Evolutionary conservation across 176 grass and related monocot genomes (phyloP), one percentile per base, ranked within the genome.

Genomic region (Aegilops bicornis): DNA sequence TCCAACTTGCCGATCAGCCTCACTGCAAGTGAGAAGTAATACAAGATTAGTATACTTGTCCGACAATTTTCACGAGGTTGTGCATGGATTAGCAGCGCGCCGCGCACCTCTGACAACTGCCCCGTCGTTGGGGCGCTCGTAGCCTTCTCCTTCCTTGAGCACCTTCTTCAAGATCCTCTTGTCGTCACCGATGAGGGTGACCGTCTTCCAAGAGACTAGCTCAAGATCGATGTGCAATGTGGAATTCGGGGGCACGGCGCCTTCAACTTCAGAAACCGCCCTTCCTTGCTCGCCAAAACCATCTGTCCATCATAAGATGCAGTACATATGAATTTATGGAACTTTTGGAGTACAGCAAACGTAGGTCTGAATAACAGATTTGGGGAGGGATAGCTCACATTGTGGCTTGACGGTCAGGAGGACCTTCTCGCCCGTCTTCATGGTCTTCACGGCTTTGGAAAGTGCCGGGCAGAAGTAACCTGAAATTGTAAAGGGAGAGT

Each of bases 131-230:
- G 97, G 97, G 6, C 69, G 80, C 11, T 98, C 97, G 83, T 93
- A 98, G 8, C 94, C 94, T 62, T 94, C 92, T 2, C 92, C 93
- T 86, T 98, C 93, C 82, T 89, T 91, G 6, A 98, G 86, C 13
- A 96, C 86, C 50, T 94, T 98, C 71, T 96, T 98, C 59, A 94
- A 59, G 43, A 96, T 98, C 86, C 90, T 94, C 87, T 94, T 94
- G 54, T 86, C 42, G 36, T 94, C 92, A 8, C 96, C 93, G 3
- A 98, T 96, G 30, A 96, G 82, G 23, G 90, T 94, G 25, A 98
- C 90, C 0, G 90, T 87, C 79, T 96, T 98, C 92, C 90, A 98
- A 15, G 94, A 96, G 0, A 96, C 67, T 30, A 98, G 65, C 29
- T 98, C 79, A 22, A 98, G 93, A 39, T 98, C 86, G 1, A 96